Base-by-base conservation (phyloP, 495 filamentous ascomycete species). In the Trichoderma parareesei region DNA sequence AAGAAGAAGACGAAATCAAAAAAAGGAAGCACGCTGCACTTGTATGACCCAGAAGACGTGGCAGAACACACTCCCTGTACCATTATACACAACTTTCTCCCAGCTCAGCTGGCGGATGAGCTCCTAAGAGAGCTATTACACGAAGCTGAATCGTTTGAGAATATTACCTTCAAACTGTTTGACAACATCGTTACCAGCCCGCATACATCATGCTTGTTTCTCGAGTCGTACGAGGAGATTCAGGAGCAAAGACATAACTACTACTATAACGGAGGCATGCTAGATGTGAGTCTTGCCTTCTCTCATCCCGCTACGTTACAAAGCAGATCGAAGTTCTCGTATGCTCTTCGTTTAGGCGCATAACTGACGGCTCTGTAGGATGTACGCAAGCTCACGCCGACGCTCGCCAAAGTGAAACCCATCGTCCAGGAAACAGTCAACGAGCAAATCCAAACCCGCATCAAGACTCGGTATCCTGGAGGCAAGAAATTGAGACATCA, bases 1-100 rank as follows among this genome's bases (percentile, higher is more conserved):
- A 82, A 83, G 64, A 81, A 74, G 61, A 86, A 79, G 66, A 62
- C 77, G 0, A 73, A 87, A 40, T 88, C 88, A 5, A 86, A 84
- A 66, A 96, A 90, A 70, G 94, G 92, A 11, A 78, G 85, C 67
- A 96, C 93, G 0, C 74, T 97, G 8, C 88, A 93, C 72, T 81
- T 98, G 0, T 97, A 85, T 69, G 81, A 88, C 40, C 89, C 93
- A 2, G 78, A 84, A 43, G 91, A 96, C 71, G 82, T 97, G 38
- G 86, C 88, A 60, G 77, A 82, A 16, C 82, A 92, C 69, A 96
- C 94, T 0, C 91, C 94, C 18, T 96, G 92, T 75, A 90, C 88
- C 9, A 88, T 97, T 67, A 87, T 97, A 69, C 93, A 93, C 76
- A 93, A 95, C 70, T 97, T 97, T 71, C 81, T 98, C 0, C 87